phyloP scores from a whole-genome alignment of 208 protist species.

The Acanthamoeba culbertsoni region DNA sequence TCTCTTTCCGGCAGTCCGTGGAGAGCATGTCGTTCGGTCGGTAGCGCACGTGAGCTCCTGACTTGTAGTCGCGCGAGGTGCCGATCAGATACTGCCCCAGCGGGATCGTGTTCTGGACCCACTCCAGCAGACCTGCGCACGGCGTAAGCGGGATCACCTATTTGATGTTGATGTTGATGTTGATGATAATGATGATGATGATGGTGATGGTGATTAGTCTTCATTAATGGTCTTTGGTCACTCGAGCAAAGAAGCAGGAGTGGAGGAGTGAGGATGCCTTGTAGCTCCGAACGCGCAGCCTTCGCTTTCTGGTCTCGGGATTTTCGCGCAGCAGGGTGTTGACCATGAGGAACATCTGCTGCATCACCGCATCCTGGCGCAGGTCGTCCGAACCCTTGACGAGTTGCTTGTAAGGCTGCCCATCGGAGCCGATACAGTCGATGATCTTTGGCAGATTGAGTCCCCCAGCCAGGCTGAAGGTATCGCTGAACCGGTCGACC shows the following conservation, averaged over 20 bases:
- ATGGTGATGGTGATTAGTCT: too few relatives aligned
- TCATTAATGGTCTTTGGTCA: slow-evolving; percentile 57
- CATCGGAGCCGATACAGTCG: slow-evolving; percentile 87
- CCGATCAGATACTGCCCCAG: slow-evolving; percentile 90
- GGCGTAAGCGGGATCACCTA: slow-evolving; percentile 86
- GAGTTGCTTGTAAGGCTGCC: slow-evolving; percentile 85
- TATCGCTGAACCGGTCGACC: slow-evolving; percentile 76
- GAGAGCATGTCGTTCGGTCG: slow-evolving; percentile 19
- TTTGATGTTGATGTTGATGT: too few relatives aligned
- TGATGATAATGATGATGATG: too few relatives aligned
- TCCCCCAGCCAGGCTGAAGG: slow-evolving; percentile 89
- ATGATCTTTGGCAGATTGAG: slow-evolving; percentile 94
- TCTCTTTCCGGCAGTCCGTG: slow-evolving; percentile 44
- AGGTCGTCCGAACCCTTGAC: slow-evolving; percentile 91
- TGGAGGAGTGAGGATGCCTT: slow-evolving; percentile 74
- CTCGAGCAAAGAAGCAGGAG: slow-evolving; percentile 66
- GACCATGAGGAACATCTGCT: slow-evolving; percentile 91
- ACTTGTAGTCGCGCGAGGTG: not conserved
- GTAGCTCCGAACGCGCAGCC: slow-evolving; percentile 91
- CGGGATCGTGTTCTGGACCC: slow-evolving; percentile 90
- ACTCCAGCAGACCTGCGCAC: slow-evolving; percentile 90
- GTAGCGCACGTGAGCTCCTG: slow-evolving; percentile 34
- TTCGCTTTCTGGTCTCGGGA: slow-evolving; percentile 52
- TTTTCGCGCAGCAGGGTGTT: slow-evolving; percentile 84
- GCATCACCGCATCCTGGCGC: slow-evolving; percentile 95